These are phyloP conservation scores for Paratinospora sagittata DNA, from an alignment of 164 flowering plant species.

Conservation along the genomic window DNA sequence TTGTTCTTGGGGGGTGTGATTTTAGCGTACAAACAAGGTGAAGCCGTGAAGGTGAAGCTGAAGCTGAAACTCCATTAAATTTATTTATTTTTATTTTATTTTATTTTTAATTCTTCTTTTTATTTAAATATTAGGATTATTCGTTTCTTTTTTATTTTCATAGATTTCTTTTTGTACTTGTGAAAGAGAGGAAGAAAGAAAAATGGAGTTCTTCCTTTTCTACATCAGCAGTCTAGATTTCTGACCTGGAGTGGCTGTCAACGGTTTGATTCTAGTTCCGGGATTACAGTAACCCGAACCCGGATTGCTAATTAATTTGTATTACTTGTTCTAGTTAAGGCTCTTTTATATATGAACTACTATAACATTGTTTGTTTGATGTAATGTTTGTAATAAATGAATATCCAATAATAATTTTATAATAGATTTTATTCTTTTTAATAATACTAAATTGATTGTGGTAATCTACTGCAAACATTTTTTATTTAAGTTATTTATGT, in stretches of 20 bases:
- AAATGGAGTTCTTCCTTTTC: background rate
- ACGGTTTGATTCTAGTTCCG: background rate
- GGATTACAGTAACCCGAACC: background rate
- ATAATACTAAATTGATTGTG: too few species aligned
- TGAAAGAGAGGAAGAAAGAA: background rate
- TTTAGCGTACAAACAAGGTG: constrained; percentile 27
- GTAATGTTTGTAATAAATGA: too few species aligned
- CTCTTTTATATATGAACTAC: too few species aligned
- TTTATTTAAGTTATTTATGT: too few species aligned
- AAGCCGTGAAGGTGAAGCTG: too few species aligned
- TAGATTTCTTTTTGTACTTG: background rate
- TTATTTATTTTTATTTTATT: background rate
- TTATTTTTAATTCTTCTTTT: background rate
- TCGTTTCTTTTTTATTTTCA: background rate
- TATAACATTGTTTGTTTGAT: too few species aligned
- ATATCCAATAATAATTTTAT: too few species aligned
- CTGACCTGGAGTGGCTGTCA: background rate
- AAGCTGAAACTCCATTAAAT: background rate
- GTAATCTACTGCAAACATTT: too few species aligned
- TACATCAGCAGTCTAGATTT: background rate
- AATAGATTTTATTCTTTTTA: too few species aligned
- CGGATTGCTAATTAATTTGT: background rate
- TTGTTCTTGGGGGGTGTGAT: constrained; percentile 26
- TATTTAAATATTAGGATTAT: too few species aligned
- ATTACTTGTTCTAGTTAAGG: too few species aligned